Conservation (phyloP, 2,329 filamentous ascomycete genomes). For the Kalaharituber pfeilii region DNA sequence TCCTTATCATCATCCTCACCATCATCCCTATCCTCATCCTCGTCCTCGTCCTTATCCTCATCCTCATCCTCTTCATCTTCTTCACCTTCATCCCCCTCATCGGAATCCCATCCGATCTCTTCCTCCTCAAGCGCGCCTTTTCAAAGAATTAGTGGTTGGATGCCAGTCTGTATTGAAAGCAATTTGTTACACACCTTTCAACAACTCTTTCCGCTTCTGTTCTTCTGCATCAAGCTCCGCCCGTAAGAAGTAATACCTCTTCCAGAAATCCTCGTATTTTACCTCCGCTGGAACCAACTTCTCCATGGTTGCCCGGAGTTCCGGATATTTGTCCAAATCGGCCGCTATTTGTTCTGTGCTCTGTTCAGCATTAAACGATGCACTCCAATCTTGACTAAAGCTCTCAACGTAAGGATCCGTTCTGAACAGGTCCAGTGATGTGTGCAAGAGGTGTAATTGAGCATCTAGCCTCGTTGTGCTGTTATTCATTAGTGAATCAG, state of each 20-base stretch:
- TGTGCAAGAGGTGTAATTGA: conserved; percentile 89
- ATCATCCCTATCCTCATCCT: conserved; percentile 22
- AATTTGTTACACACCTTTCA: conserved; percentile 67
- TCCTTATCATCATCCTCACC: conserved; percentile 14
- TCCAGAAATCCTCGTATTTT: conserved; percentile 84
- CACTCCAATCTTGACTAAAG: conserved; percentile 50
- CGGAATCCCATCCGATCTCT: conserved; percentile 5
- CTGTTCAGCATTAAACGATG: conserved; percentile 58
- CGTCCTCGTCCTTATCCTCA: conserved; percentile 27
- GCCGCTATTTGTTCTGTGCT: conserved; percentile 69
- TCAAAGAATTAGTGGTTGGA: conserved; percentile 47
- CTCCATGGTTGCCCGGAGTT: conserved; percentile 80
- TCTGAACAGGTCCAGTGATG: conserved; percentile 60
- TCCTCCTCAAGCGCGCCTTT: conserved; percentile 27
- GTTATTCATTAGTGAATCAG: background rate
- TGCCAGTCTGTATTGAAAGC: conserved; percentile 48
- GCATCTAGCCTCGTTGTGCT: conserved; percentile 76
- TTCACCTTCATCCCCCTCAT: conserved; percentile 21
- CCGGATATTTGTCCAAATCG: conserved; percentile 72
- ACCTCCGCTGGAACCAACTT: conserved; percentile 83
- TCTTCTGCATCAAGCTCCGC: conserved; percentile 90
- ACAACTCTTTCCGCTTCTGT: conserved; percentile 65
- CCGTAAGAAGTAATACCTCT: conserved; percentile 83
- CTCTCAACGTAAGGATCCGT: conserved; percentile 62
- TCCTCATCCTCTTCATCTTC: conserved; percentile 21